These are phyloP conservation scores for Mucor sp. DNA, from an alignment of 371 early-diverging fungal species.

Conservation along the genomic window DNA sequence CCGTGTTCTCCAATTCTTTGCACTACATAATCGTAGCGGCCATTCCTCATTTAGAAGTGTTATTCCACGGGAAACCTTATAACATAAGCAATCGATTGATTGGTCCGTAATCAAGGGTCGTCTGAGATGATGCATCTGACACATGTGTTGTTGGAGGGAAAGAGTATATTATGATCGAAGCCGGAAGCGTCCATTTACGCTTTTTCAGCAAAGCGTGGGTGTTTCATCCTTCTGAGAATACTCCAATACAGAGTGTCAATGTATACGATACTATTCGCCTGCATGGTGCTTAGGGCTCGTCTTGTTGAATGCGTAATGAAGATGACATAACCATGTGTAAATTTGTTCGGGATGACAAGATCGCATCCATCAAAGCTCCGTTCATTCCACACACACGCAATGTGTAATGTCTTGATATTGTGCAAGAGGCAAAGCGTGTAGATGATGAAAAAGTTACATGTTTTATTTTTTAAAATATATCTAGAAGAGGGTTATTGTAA, in stretches of 20 bases:
- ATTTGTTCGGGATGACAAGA: background rate
- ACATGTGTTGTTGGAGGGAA: background rate
- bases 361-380: too few relatives aligned
- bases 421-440: background rate
- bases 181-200: background rate
- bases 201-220: too few relatives aligned
- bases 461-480: background rate
- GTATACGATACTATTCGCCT: too few relatives aligned
- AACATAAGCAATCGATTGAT: background rate
- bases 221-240: too few relatives aligned
- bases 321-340: background rate
- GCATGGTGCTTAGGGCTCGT: too few relatives aligned
- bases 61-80: background rate
- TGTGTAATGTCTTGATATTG: background rate
- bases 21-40: background rate
- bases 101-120: background rate
- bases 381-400: too few relatives aligned
- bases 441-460: background rate
- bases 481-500: background rate
- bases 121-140: background rate
- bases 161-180: background rate
- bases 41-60: background rate
- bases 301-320: background rate
- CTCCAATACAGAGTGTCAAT: too few relatives aligned
- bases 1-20: background rate